phyloP scores from a whole-genome alignment of 768 basidiomycete genomes.

The Coprinellus aureogranulatus region DNA sequence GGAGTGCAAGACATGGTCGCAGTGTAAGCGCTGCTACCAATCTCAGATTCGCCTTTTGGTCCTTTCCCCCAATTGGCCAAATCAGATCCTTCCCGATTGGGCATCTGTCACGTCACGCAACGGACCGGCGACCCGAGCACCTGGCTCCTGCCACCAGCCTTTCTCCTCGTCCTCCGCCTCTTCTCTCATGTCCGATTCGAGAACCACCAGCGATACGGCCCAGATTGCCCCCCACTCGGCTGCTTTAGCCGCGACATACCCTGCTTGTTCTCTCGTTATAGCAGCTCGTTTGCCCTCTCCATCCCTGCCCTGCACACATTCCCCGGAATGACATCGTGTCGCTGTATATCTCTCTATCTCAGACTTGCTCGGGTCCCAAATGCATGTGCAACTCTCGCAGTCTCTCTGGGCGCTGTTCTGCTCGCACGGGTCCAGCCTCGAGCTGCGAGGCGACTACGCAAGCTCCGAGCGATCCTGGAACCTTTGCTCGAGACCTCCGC shows the following conservation, averaged over 20 bases:
- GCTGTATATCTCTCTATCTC: no score
- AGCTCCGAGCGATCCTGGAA: no score
- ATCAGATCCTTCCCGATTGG: neutral
- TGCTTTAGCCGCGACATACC: neutral
- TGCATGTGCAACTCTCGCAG: no score
- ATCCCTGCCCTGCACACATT: neutral
- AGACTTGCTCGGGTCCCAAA: no score
- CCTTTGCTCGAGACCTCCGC: no score
- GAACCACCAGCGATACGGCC: neutral
- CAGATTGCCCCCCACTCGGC: neutral
- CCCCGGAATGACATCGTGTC: no score
- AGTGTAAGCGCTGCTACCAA: neutral
- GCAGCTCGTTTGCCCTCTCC: conserved; percentile 4
- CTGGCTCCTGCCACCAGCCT: neutral
- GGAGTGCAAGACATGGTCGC: neutral
- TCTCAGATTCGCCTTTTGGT: neutral
- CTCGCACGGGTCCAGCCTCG: no score
- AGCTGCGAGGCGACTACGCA: no score
- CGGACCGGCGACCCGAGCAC: neutral
- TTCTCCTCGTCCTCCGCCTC: neutral
- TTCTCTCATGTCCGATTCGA: neutral
- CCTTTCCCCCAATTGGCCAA: neutral
- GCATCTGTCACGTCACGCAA: neutral
- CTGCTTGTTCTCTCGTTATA: neutral
- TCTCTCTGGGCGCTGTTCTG: no score